phyloP scores from a whole-genome alignment of 1,284 basidiomycete genomes.

The Trichosporon coremiiforme region DNA sequence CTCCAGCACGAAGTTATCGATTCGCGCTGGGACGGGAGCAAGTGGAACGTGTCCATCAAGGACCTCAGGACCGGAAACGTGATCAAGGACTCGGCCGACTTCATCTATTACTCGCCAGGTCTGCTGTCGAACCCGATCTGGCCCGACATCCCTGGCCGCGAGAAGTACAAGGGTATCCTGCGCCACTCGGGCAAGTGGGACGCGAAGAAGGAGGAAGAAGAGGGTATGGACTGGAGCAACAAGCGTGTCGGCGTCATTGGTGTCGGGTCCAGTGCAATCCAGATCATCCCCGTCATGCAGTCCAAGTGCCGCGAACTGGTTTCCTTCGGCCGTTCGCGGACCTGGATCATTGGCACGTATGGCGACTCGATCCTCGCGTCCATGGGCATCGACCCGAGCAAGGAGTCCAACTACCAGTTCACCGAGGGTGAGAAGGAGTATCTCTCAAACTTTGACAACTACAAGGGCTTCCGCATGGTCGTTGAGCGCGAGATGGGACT shows the following conservation, averaged over 20 bases:
- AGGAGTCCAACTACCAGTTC: slow-evolving; percentile 37
- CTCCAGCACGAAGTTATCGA: slow-evolving; percentile 38
- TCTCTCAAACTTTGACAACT: slow-evolving; percentile 32
- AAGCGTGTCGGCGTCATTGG: slow-evolving; percentile 31
- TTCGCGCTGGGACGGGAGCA: slow-evolving; percentile 37
- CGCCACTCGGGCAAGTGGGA: slow-evolving; percentile 41
- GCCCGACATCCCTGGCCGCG: slow-evolving; percentile 39
- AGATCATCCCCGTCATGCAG: slow-evolving; percentile 40
- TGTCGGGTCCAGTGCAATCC: slow-evolving; percentile 30
- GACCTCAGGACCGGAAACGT: slow-evolving; percentile 23
- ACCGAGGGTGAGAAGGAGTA: slow-evolving; percentile 38
- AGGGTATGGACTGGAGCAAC: slow-evolving; percentile 31
- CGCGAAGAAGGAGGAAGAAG: slow-evolving; percentile 24
- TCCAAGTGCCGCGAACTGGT: slow-evolving; percentile 24
- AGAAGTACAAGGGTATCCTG: slow-evolving; percentile 40
- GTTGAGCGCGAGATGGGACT: slow-evolving; percentile 42
- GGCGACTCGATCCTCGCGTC: slow-evolving; percentile 34
- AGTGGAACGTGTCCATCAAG: slow-evolving; percentile 37
- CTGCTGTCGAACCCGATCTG: slow-evolving; percentile 39
- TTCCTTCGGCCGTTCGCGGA: slow-evolving; percentile 31
- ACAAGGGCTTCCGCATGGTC: slow-evolving; percentile 38
- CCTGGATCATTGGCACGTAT: slow-evolving; percentile 39
- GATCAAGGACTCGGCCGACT: slow-evolving; percentile 37
- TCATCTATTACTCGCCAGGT: slow-evolving; percentile 46
- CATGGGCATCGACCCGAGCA: slow-evolving; percentile 22